Base-by-base conservation (phyloP, 306 rosid genomes). In the Rosa multiflora region DNA sequence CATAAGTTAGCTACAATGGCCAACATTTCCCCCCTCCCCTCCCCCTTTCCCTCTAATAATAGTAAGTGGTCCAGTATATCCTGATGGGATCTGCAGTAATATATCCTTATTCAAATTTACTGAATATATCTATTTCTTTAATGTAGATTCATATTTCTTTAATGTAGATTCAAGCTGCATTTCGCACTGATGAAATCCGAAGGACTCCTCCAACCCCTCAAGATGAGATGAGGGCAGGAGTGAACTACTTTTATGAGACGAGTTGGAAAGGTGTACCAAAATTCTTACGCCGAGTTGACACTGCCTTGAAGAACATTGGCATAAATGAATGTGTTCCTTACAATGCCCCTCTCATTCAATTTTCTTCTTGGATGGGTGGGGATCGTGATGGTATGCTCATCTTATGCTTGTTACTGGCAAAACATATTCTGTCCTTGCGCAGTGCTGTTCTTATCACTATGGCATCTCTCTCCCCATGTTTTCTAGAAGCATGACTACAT, bases 151-250 rank as follows among this genome's bases (percentile, higher is more conserved):
- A n/a, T n/a, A n/a, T n/a, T n/a, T n/a, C n/a, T n/a, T n/a, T n/a
- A n/a, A n/a, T n/a, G 61, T 81, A 95, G 98, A 89, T 95, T 83
- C 99, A 95, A 92, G 98, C 98, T 81, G 99, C 97, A 78, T 95
- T 95, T 84, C 98, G 98, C 56, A 93, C 99, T 0, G 99, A 95
- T 75, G 99, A 95, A 86, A 95, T 95, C 70, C 89, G 98, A 76
- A 89, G 99, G 89, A 90, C 90, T 76, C 89, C 97, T 78, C 99
- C 99, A 42, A 93, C 99, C 44, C 99, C 99, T 68, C 99, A 95
- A 83, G 99, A 95, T 79, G 99, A 95, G 82, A 95, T 92, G 99
- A 88, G 99, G 70, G 98, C 94, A 20, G 99, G 98, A 78, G 93
- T 93, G 99, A 95, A 98, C 90, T 93, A 95, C 89, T 95, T 95